phyloP scores from a whole-genome alignment of 23 red algal species.

The Rhodosorus marinus region DNA sequence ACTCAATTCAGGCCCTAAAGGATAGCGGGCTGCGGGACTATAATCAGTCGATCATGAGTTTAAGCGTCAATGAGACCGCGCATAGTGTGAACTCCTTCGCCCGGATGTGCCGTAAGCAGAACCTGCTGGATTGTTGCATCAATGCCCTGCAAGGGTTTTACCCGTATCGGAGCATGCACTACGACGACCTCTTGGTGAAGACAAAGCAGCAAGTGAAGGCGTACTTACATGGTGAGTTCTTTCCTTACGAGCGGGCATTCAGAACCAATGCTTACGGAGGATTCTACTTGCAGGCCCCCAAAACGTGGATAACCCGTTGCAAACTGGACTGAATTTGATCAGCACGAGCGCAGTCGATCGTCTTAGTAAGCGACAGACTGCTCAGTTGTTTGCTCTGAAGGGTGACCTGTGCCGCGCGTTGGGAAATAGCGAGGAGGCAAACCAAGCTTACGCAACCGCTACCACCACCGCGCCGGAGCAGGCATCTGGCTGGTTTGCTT shows the following conservation, averaged over 20 bases:
- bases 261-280: not conserved
- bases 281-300: slow-evolving; percentile 2
- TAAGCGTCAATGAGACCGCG: slow-evolving; percentile 88
- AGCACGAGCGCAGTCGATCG: slow-evolving; percentile 61
- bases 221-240: slow-evolving; percentile 40
- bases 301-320: slow-evolving; percentile 23
- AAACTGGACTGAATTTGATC: slow-evolving; percentile 45
- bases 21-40: slow-evolving; percentile 29
- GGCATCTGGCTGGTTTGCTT: slow-evolving; percentile 62
- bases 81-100: slow-evolving; percentile 86
- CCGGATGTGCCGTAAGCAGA: slow-evolving; percentile 66
- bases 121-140: slow-evolving; percentile 47
- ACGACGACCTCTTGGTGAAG: slow-evolving; percentile 88
- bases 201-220: slow-evolving; percentile 69
- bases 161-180: slow-evolving; percentile 74
- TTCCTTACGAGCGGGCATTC: too few species aligned
- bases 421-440: slow-evolving; percentile 24
- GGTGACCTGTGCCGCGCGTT: slow-evolving; percentile 35
- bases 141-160: slow-evolving; percentile 71
- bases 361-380: slow-evolving; percentile 63
- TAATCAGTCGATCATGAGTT: slow-evolving; percentile 38
- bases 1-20: slow-evolving; percentile 62
- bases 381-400: slow-evolving; percentile 64
- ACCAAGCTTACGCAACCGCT: slow-evolving; percentile 40
- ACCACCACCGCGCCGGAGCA: slow-evolving; percentile 31